Base-by-base conservation (phyloP, 345 rosid species). In the Hypericum perforatum region DNA sequence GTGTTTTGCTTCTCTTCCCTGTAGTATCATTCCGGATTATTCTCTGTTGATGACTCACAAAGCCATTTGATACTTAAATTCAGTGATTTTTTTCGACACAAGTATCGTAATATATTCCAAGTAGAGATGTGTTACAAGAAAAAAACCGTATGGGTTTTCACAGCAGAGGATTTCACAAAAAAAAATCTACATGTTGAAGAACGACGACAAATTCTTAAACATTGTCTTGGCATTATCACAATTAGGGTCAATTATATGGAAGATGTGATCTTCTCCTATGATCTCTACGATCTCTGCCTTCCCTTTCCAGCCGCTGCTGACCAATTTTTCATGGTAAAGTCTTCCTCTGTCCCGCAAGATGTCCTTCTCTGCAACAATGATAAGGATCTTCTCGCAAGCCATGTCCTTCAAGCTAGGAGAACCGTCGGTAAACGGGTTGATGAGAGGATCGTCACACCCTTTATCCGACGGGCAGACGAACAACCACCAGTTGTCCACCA, bases 401-500 rank as follows among this genome's bases (percentile, higher is more conserved):
- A 90, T 43, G 42, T 51, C 70, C 4, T 63, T 55, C 8, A 78
- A 16, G 37, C 67, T 66, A 5, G 77, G 78, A 3, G 89, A 71
- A 39, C 78, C 87, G 0, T 73, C 83, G 0, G 52, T 52, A 41
- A 86, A 79, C 53, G 96, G 96, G 69, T 90, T 86, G 38, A 90
- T 84, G 41, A 74, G 59, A 14, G 87, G 87, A 54, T 86, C 87
- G 46, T 90, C 97, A 39, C 76, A 70, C 39, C 91, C 95, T 65
- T 71, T 76, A 1, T 74, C 74, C 0, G 89, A 80, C 2, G 83
- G 78, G 11, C 91, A 84, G 16, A 82, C 82, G 9, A 84, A 82
- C 40, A 7, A 11, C 95, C 97, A 89, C 94, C 95, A 89, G 16
- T 64, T 60, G 15, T 89, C 95, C 16, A 89, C 97, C 82, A 77